Percentiles rank a stretch among this genome's conserved stretches.
phyloP scores from a whole-genome alignment of 2,329 filamentous ascomycete species.

The Nemania serpens region DNA sequence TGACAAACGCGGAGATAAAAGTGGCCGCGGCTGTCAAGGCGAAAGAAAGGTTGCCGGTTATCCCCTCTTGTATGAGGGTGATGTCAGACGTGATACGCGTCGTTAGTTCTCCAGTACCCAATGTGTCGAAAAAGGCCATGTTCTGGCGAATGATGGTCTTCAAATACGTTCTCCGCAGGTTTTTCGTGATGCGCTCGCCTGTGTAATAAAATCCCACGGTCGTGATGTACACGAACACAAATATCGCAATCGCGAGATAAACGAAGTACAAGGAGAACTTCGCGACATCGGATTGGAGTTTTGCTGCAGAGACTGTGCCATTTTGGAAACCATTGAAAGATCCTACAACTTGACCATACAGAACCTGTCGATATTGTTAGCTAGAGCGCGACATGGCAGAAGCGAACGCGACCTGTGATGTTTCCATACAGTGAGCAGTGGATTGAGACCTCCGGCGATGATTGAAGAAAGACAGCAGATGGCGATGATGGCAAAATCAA shows the following conservation, averaged over 20 bases:
- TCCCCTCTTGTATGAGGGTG: slow-evolving; percentile 68
- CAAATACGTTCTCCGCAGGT: slow-evolving; percentile 32
- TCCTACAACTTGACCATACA: slow-evolving; percentile 8
- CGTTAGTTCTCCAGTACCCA: slow-evolving; percentile 33
- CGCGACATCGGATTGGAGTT: neutral
- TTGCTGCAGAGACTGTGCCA: neutral
- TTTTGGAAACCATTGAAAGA: neutral
- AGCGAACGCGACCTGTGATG: neutral
- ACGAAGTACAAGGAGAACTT: slow-evolving; percentile 28
- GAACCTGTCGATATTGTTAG: slow-evolving; percentile 4
- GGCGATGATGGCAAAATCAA: slow-evolving; percentile 5
- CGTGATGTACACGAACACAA: slow-evolving; percentile 26
- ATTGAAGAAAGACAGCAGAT: slow-evolving; percentile 8
- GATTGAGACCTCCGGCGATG: slow-evolving; percentile 12
- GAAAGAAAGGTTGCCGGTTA: slow-evolving; percentile 62
- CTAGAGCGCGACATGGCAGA: neutral
- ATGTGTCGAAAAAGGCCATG: slow-evolving; percentile 37
- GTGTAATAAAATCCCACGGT: slow-evolving; percentile 32
- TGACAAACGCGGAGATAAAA: slow-evolving; percentile 54
- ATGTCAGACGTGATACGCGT: slow-evolving; percentile 30
- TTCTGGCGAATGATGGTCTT: slow-evolving; percentile 34
- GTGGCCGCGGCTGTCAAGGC: slow-evolving; percentile 58
- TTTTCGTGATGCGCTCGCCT: slow-evolving; percentile 30
- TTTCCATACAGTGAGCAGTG: slow-evolving; percentile 8
- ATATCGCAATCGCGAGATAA: slow-evolving; percentile 29